Base-by-base conservation (phyloP, 306 rosid species). In the Calophaca sinica region DNA sequence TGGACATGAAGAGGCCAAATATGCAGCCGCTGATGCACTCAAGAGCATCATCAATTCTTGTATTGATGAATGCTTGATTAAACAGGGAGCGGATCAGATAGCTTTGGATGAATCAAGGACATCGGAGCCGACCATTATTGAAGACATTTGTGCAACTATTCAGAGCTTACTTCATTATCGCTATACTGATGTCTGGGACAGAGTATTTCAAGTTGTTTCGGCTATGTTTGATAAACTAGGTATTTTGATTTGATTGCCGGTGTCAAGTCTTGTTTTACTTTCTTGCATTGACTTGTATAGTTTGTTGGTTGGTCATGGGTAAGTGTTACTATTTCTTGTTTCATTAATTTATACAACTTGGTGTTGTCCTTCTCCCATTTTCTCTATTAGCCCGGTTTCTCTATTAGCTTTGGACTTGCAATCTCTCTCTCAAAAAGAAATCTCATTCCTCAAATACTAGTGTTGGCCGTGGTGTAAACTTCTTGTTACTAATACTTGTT, bases 91-190 rank as follows among this genome's bases (percentile, higher is more conserved):
- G 53, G 91, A 88, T 62, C 91, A 85, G 74, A 80, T 89, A 57
- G n/a, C 77, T 63, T 64, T 36, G 62, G 78, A 62, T 55, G 72
- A 73, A 72, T 59, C 83, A 57, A 81, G 96, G 80, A 84, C 12
- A 78, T 79, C 92, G 33, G 93, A 84, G 44, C 91, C 98, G 66
- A 90, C 94, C 44, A 73, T 88, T 32, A 82, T 90, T 75, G 98
- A 88, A 77, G 88, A 87, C 83, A 46, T 90, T 41, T 90, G 94
- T 61, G 88, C 84, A 31, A 88, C 76, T 63, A 68, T 83, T 53
- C 94, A 88, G 80, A 84, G 96, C 84, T 83, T 90, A 78, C 88
- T 90, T 79, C 92, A 83, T 53, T 90, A 84, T 80, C 88, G 81
- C 71, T 90, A 85, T 57, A 63, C 85, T 59, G 82, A 82, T 67